Base-by-base conservation (phyloP, 345 rosid species). In the Lepidium africanum region DNA sequence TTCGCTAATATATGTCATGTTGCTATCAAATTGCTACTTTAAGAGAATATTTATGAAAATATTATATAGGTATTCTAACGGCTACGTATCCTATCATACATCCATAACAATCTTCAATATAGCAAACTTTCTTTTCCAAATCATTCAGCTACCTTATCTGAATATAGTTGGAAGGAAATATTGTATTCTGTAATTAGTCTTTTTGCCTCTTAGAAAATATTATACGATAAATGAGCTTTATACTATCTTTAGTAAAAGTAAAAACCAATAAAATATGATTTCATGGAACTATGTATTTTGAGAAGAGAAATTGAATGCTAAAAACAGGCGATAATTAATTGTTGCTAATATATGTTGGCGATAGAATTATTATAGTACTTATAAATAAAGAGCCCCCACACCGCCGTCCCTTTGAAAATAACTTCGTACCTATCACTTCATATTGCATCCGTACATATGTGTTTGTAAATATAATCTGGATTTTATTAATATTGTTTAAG, bases 321-420 rank as follows among this genome's bases (percentile, higher is more conserved):
- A 38, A 48, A 38, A 48, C 27, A 16, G 32, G 59, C 14, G 45
- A 59, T 49, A 19, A 42, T 49, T 69, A 19, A 35, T 49, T 59
- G 51, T 59, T 12, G 8, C 30, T 37, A 17, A 49, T 16, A 39
- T 39, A 19, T 10, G 40, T 50, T 7, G 19, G 67, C 23, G 49
- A 40, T 21, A 46, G 1, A 21, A 21, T 21, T 21, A 2, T 21
- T 21, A 21, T n/a, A n/a, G n/a, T 13, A 70, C 30, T n/a, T 61
- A 50, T 61, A 51, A 41, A 42, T 33, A 53, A 70, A 70, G 35
- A 49, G 21, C 36, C 68, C 54, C 55, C 47, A 70, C 75, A 42
- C 10, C 52, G 45, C 41, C 51, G 45, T 70, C 36, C 6, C 3
- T 7, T 62, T 42, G 69, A 62, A 53, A 71, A 63, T 40, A 71